Base-by-base conservation (phyloP, 768 basidiomycete genomes). In the Lentinula raphanica region DNA sequence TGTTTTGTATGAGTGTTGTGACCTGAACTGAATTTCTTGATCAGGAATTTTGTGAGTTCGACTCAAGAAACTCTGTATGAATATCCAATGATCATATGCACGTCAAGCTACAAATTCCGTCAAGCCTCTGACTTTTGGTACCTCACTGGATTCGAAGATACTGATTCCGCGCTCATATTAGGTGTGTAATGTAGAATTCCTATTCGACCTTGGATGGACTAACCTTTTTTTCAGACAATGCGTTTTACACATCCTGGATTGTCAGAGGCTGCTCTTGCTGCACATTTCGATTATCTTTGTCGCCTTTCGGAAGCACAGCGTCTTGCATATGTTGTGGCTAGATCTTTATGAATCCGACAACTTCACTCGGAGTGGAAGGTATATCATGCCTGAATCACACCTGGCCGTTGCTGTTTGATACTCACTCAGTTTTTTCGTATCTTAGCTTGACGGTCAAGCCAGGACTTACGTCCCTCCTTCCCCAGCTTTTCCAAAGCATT, bases 81-180 rank as follows among this genome's bases (percentile, higher is more conserved):
- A 40, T 27, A 31, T 19, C 56, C 57, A 27, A 61, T 23, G 55
- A 42, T 65, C 17, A 49, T 57, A 51, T 36, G 36, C 48, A 15
- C 19, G 7, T 51, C 32, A 67, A 98, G 95, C 71, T 97, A 98
- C 79, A 94, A 94, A 69, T 97, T 92, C 68, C 84, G 96, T 23
- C 96, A 96, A 71, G 84, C 85, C 0, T 93, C 91, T 35, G 88
- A 96, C 71, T 91, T 95, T 68, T 93, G 89, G 89, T 98, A 99
- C 70, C 77, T 99, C 13, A 97, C 97, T 0, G 97, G 97, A 11
- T 97, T 97, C 65, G 85, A 93, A 58, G 96, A 98, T 68, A 92
- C 94, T 1, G 89, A 96, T 57, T 83, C 96, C 17, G 94, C 92
- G 0, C 75, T 98, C 42, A 78, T 98, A 38, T 78, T 99, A 45